These are phyloP conservation scores for Xylaria sp. DNA, from an alignment of 495 filamentous ascomycete genomes.

Conservation along the genomic window DNA sequence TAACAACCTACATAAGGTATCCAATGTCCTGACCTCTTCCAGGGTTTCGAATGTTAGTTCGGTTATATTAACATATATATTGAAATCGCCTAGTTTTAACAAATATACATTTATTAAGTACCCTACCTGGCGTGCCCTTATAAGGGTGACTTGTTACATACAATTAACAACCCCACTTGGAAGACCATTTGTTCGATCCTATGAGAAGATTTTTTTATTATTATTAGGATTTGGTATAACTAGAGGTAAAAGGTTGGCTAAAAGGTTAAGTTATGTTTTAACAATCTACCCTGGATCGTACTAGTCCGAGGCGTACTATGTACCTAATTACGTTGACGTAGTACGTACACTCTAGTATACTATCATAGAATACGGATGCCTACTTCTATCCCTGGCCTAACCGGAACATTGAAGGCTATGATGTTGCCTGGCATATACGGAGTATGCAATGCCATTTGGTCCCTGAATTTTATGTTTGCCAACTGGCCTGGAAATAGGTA, in stretches of 20 bases:
- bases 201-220: background rate
- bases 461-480: background rate
- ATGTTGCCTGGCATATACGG: background rate
- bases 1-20: no score
- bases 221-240: no score
- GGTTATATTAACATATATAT: background rate
- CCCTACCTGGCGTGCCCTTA: background rate
- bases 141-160: background rate
- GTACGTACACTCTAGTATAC: background rate
- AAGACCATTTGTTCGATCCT: background rate
- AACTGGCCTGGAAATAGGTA: background rate
- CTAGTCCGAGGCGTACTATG: no score
- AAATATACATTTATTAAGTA: background rate
- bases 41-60: background rate
- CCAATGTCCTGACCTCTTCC: no score
- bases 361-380: slow-evolving; percentile 7
- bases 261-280: no score
- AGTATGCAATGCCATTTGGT: background rate
- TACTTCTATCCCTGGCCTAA: background rate
- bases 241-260: no score
- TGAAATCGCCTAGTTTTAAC: background rate
- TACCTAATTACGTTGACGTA: background rate
- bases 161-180: background rate
- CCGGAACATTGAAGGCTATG: background rate
- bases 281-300: no score